phyloP scores from a whole-genome alignment of 2,329 filamentous ascomycete genomes.

The Madurella fahalii region DNA sequence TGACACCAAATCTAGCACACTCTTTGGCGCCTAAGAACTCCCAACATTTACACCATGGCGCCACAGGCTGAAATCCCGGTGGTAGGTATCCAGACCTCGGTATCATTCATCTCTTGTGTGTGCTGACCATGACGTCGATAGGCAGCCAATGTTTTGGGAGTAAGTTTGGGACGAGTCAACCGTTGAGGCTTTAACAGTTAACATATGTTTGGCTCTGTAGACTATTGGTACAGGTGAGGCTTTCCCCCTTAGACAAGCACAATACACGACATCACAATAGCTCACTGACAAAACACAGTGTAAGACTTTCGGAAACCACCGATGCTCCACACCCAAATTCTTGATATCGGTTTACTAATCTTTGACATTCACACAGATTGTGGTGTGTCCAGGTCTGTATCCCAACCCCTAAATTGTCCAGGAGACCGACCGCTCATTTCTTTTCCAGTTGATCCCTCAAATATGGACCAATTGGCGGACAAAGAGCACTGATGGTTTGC shows the following conservation, averaged over 20 bases:
- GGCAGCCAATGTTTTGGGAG: conserved; percentile 39
- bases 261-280: neutral
- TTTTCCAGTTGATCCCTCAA: conserved; percentile 30
- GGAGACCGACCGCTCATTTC: neutral
- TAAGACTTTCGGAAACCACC: neutral
- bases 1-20: too few species aligned
- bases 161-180: conserved; percentile 26
- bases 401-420: neutral
- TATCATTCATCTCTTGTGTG: neutral
- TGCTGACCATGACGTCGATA: conserved; percentile 8
- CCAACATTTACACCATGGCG: conserved; percentile 22
- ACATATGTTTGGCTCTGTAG: conserved; percentile 11
- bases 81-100: conserved; percentile 19
- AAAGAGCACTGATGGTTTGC: conserved; percentile 59
- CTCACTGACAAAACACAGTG: conserved; percentile 2
- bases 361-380: conserved; percentile 23
- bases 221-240: conserved; percentile 31
- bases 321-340: neutral
- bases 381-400: conserved; percentile 40
- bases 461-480: conserved; percentile 61
- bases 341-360: neutral
- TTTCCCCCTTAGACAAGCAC: neutral
- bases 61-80: conserved; percentile 30
- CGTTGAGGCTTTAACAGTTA: neutral
- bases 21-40: too few species aligned